These are phyloP conservation scores for Lenwebbia sp. DNA, from an alignment of 345 rosid species.

Conservation along the genomic window DNA sequence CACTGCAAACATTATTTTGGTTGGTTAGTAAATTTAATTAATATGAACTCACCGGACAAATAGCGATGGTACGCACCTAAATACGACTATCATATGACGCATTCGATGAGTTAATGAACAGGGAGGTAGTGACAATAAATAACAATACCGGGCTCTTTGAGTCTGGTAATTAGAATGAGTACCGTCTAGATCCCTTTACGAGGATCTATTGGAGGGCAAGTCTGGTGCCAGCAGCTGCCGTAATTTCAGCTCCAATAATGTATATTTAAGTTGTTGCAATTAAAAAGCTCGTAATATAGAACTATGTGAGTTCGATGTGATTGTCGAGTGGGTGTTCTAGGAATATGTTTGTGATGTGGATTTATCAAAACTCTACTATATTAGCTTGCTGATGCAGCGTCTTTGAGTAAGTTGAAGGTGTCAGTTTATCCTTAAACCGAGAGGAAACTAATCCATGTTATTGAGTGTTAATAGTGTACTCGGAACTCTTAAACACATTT, in stretches of 20 bases:
- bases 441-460: background rate
- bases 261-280: too few relatives aligned
- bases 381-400: too few relatives aligned
- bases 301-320: background rate
- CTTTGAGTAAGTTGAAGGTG: background rate
- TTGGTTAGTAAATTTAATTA: background rate
- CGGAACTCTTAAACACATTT: too few relatives aligned
- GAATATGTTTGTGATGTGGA: too few relatives aligned
- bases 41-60: background rate
- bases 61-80: background rate
- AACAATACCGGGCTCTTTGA: too few relatives aligned
- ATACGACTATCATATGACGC: background rate
- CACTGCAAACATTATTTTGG: slow-evolving; percentile 14
- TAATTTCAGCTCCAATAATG: too few relatives aligned
- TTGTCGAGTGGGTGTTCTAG: too few relatives aligned
- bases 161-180: too few relatives aligned
- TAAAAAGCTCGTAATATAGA: background rate
- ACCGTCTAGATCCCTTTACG: too few relatives aligned
- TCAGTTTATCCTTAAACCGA: background rate
- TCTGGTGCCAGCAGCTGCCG: too few relatives aligned
- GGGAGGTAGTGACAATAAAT: background rate
- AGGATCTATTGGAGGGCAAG: too few relatives aligned
- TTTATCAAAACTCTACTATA: too few relatives aligned
- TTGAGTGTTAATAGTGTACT: background rate
- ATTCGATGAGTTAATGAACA: background rate